These are phyloP conservation scores for Saksenaea vasiformis DNA, from an alignment of 371 early-diverging fungal genomes.

Conservation along the genomic window DNA sequence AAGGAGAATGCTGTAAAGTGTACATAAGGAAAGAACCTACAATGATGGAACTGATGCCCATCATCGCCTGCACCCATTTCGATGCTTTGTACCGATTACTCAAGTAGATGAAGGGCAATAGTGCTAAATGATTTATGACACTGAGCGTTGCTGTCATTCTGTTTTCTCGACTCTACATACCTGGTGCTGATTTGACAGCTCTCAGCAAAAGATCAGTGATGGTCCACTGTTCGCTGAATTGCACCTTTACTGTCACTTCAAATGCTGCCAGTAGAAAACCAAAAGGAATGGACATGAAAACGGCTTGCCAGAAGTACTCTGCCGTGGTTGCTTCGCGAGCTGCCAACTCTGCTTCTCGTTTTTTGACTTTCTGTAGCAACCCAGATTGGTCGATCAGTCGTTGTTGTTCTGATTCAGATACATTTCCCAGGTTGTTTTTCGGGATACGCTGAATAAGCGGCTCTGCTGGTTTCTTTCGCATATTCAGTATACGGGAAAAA, in stretches of 20 bases:
- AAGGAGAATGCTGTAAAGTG: slow-evolving; percentile 58
- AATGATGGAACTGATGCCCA: slow-evolving; percentile 42
- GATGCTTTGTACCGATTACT: slow-evolving; percentile 54
- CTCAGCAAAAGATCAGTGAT: slow-evolving; percentile 34
- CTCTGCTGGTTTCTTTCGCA: slow-evolving; percentile 10
- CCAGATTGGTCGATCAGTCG: slow-evolving; percentile 55
- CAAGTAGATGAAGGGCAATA: slow-evolving; percentile 55
- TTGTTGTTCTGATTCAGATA: slow-evolving; percentile 46
- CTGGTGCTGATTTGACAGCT: slow-evolving; percentile 51
- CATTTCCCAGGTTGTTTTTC: slow-evolving; percentile 14
- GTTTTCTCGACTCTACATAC: slow-evolving; percentile 31
- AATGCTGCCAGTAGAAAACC: slow-evolving; percentile 56
- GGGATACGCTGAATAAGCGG: slow-evolving; percentile 48
- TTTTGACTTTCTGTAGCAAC: slow-evolving; percentile 46
- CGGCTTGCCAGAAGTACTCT: slow-evolving; percentile 58
- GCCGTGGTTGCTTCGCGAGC: slow-evolving; percentile 25
- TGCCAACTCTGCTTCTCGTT: slow-evolving; percentile 33
- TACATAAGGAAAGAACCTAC: slow-evolving; percentile 58
- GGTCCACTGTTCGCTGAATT: slow-evolving; percentile 57
- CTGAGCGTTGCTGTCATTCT: background rate
- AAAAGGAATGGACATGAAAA: slow-evolving; percentile 59
- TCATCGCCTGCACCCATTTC: slow-evolving; percentile 39
- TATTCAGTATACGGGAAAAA: slow-evolving; percentile 1
- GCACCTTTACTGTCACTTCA: slow-evolving; percentile 61
- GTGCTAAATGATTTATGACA: slow-evolving; percentile 34